phyloP scores from a whole-genome alignment of 352 stramenopile species.

The Phytophthora pini region DNA sequence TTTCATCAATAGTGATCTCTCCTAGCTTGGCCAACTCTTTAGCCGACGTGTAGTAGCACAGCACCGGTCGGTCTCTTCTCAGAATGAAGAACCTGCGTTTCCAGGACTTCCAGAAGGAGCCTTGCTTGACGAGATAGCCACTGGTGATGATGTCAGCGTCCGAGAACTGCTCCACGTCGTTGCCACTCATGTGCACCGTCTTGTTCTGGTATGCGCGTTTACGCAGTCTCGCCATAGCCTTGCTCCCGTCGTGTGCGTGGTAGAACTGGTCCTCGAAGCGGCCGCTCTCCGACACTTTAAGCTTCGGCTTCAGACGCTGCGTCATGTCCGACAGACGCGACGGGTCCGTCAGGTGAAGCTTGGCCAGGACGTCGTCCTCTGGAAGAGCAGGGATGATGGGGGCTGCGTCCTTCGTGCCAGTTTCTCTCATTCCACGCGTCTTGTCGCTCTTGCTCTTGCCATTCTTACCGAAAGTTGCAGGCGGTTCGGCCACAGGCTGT shows the following conservation, averaged over 20 bases:
- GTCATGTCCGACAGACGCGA: constrained; percentile 32
- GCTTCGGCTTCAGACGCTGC: constrained; percentile 58
- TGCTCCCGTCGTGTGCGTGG: constrained; percentile 80
- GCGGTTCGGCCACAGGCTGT: constrained; percentile 12
- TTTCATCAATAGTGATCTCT: constrained; percentile 77
- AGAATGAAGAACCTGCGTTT: constrained; percentile 85
- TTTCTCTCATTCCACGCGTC: constrained; percentile 1
- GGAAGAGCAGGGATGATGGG: constrained; percentile 22
- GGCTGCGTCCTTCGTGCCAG: constrained; percentile 23
- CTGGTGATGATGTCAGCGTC: constrained; percentile 83
- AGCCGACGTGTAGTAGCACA: constrained; percentile 84
- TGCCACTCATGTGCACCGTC: constrained; percentile 74
- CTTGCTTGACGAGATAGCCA: constrained; percentile 85
- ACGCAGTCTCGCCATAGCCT: constrained; percentile 81
- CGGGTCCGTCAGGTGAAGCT: constrained; percentile 26
- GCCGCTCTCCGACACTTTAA: constrained; percentile 83
- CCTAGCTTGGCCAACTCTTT: constrained; percentile 83
- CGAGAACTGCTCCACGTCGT: constrained; percentile 87
- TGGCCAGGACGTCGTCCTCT: constrained; percentile 27
- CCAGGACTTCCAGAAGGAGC: constrained; percentile 91
- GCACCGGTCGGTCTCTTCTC: constrained; percentile 69
- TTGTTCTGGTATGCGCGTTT: constrained; percentile 79
- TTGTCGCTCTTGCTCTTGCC: constrained; percentile 17
- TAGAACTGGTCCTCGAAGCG: constrained; percentile 90
- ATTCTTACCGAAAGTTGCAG: constrained; percentile 5